Conservation (phyloP, 768 basidiomycete genomes). For the Leccinum longicurvipes region DNA sequence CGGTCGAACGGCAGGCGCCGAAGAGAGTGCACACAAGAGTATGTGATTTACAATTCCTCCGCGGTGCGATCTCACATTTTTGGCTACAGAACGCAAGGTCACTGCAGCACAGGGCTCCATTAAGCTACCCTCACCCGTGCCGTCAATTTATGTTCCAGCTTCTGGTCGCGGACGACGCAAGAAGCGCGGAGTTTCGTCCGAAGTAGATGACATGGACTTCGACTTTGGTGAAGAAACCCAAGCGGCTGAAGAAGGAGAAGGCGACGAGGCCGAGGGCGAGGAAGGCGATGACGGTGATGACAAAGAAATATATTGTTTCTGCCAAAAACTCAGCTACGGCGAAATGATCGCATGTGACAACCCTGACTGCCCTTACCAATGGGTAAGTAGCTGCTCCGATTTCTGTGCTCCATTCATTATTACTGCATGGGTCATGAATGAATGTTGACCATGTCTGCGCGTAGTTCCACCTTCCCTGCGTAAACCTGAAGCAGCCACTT, state of each 20-base stretch:
- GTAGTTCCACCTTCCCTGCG: constrained; percentile 63
- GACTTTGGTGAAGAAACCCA: constrained; percentile 33
- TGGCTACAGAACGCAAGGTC: constrained; percentile 28
- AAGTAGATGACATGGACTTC: constrained; percentile 33
- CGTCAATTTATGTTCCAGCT: constrained; percentile 28
- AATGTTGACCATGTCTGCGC: constrained; percentile 11
- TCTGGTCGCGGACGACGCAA: constrained; percentile 33
- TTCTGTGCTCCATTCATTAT: neutral
- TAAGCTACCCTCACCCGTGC: constrained; percentile 34
- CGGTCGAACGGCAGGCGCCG: constrained; percentile 16
- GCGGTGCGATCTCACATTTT: constrained; percentile 1
- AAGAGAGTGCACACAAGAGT: constrained; percentile 32
- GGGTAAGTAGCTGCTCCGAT: constrained; percentile 43
- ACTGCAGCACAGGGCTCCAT: constrained; percentile 30
- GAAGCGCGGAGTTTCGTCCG: constrained; percentile 35
- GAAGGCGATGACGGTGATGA: constrained; percentile 54
- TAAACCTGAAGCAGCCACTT: constrained; percentile 52
- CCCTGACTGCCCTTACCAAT: constrained; percentile 53
- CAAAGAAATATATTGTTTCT: constrained; percentile 59
- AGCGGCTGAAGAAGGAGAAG: constrained; percentile 30
- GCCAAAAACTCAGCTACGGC: constrained; percentile 60
- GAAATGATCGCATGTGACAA: constrained; percentile 69
- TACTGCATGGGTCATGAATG: neutral
- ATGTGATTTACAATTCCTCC: neutral
- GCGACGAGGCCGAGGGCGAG: constrained; percentile 38